Conservation (phyloP, 2,329 filamentous ascomycete species). For the Paecilomyces variotii region DNA sequence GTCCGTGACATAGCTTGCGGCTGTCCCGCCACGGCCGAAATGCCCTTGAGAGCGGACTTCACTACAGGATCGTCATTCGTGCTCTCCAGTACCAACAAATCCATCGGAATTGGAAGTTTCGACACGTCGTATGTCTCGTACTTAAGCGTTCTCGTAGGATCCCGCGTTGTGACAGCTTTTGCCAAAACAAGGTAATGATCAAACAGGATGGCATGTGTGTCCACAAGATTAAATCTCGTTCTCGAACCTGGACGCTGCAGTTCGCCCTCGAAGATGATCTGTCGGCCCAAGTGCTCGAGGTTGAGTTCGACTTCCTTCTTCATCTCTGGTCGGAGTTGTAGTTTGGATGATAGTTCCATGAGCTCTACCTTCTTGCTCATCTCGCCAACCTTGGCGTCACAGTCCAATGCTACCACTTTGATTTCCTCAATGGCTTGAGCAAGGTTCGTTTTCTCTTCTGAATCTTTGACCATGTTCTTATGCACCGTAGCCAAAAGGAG, state of each 20-base stretch:
- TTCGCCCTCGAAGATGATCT: slow-evolving; percentile 82
- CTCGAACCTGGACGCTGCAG: slow-evolving; percentile 80
- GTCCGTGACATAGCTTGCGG: slow-evolving; percentile 43
- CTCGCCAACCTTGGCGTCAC: slow-evolving; percentile 85
- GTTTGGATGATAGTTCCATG: slow-evolving; percentile 71
- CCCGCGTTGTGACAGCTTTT: slow-evolving; percentile 63
- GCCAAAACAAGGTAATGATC: slow-evolving; percentile 94
- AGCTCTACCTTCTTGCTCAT: slow-evolving; percentile 86
- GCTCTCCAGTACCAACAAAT: slow-evolving; percentile 84
- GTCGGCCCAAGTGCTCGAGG: slow-evolving; percentile 84
- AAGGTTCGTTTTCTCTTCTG: slow-evolving; percentile 82
- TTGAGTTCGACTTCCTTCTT: slow-evolving; percentile 75
- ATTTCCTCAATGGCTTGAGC: slow-evolving; percentile 84
- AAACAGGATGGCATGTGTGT: slow-evolving; percentile 87
- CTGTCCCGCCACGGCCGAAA: slow-evolving; percentile 45
- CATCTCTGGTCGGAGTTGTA: slow-evolving; percentile 81
- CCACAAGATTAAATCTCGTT: slow-evolving; percentile 83
- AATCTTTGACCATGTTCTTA: slow-evolving; percentile 74
- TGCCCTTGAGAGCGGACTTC: slow-evolving; percentile 66
- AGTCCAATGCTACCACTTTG: slow-evolving; percentile 78
- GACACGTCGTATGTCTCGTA: slow-evolving; percentile 86
- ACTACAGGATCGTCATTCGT: slow-evolving; percentile 85
- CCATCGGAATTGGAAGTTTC: slow-evolving; percentile 93
- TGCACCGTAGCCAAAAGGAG: slow-evolving; percentile 75
- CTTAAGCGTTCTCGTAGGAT: slow-evolving; percentile 63